Percentiles rank a stretch among this genome's conserved stretches.
Evolutionary conservation across 1,139 yeast genomes (phyloP).

Genomic region (Hemisphaericaspora subhashii): DNA sequence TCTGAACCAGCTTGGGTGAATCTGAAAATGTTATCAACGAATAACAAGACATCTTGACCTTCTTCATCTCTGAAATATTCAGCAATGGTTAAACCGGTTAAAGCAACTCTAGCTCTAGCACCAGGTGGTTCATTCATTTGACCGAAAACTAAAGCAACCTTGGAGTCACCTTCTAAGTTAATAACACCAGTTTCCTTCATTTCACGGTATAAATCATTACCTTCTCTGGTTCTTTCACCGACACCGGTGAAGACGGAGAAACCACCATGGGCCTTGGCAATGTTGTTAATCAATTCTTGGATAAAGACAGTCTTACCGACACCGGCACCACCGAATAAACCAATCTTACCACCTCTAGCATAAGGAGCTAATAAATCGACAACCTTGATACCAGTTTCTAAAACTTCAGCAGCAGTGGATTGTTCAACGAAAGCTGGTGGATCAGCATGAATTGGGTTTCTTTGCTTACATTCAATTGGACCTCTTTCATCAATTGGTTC

Average conservation of each 20-base stretch:
- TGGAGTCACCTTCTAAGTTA: constrained; percentile 98
- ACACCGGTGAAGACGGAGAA: constrained; percentile 99
- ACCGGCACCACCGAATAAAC: constrained; percentile 99
- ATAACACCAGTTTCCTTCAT: constrained; percentile 99
- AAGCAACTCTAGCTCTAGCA: constrained; percentile 99
- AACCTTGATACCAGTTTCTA: constrained; percentile 99
- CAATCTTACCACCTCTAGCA: constrained; percentile 99
- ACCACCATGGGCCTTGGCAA: constrained; percentile 99
- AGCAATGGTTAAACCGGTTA: constrained; percentile 99
- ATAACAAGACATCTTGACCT: constrained; percentile 99
- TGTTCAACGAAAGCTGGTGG: constrained; percentile 96
- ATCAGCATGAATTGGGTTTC: constrained; percentile 97
- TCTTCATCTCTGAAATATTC: constrained; percentile 99
- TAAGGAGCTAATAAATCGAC: constrained; percentile 99
- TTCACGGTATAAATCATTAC: constrained; percentile 99
- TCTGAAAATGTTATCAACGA: constrained; percentile 99
- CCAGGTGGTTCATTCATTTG: constrained; percentile 99
- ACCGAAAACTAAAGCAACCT: constrained; percentile 99
- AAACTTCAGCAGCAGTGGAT: constrained; percentile 95
- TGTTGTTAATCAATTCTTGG: constrained; percentile 99
- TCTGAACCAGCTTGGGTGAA: constrained; percentile 99
- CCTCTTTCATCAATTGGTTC: constrained; percentile 99
- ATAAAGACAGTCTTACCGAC: constrained; percentile 99
- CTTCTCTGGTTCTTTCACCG: constrained; percentile 99
- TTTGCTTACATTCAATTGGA: constrained; percentile 88